These are phyloP conservation scores for Scenedesmus sp. DNA, from an alignment of 163 green algal species.

Conservation along the genomic window DNA sequence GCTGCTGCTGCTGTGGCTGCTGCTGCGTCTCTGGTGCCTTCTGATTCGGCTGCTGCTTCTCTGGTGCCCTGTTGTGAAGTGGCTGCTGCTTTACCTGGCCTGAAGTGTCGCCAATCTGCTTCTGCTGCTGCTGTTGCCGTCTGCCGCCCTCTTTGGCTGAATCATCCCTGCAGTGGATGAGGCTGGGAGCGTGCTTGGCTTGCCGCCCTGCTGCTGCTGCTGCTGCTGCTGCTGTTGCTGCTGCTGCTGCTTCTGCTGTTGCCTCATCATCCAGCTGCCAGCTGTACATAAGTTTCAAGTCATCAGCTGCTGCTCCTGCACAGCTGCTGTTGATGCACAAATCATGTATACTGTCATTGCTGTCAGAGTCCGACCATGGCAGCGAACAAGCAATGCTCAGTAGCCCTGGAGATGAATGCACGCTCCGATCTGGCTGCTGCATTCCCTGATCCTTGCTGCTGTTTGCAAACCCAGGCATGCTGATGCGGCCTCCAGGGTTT, in stretches of 20 bases:
- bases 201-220: not conserved
- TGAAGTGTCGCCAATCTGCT: not conserved
- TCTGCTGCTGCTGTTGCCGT: not conserved
- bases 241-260: not conserved
- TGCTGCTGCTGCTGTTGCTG: not conserved
- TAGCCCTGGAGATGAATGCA: not conserved
- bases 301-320: not conserved
- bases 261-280: not conserved
- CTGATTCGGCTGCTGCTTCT: not conserved
- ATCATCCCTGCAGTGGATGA: not conserved
- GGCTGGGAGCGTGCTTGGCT: not conserved
- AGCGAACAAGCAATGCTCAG: not conserved
- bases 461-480: not conserved
- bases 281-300: not conserved
- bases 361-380: not conserved
- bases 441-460: not conserved
- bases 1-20: not conserved
- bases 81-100: not conserved
- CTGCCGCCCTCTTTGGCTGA: not conserved
- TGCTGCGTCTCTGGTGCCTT: not conserved
- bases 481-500: not conserved
- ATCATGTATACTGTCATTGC: not conserved
- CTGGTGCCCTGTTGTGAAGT: no score
- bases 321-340: not conserved
- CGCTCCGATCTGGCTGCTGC: not conserved